These are phyloP conservation scores for Boletus rubropictus DNA, from an alignment of 768 basidiomycete species.

Conservation along the genomic window DNA sequence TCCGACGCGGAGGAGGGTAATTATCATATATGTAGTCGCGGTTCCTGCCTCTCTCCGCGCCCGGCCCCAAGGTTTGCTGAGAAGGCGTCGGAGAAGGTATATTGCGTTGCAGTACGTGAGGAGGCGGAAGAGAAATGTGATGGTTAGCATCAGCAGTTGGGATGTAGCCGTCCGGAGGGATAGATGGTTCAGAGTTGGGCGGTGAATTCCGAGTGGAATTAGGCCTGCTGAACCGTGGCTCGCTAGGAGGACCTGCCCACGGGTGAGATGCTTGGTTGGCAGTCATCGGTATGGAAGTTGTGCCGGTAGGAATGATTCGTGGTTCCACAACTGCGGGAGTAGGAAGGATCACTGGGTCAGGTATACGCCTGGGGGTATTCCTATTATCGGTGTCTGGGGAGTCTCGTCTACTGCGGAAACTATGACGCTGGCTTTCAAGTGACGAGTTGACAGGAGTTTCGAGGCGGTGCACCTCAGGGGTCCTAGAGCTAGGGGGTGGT, in stretches of 20 bases:
- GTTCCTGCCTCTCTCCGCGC: slow-evolving; percentile 17
- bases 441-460: slow-evolving; percentile 16
- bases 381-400: slow-evolving; percentile 12
- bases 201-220: slow-evolving; percentile 20
- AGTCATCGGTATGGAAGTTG: slow-evolving; percentile 6
- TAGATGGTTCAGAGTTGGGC: slow-evolving; percentile 16
- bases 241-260: slow-evolving; percentile 15
- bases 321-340: slow-evolving; percentile 8
- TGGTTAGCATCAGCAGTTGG: slow-evolving; percentile 37
- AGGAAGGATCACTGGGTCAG: slow-evolving; percentile 10
- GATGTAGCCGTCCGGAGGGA: slow-evolving; percentile 48
- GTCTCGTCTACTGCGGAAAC: slow-evolving; percentile 19
- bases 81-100: slow-evolving; percentile 28
- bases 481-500: slow-evolving; percentile 10
- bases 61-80: slow-evolving; percentile 16
- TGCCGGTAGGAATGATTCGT: slow-evolving; percentile 8
- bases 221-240: slow-evolving; percentile 12
- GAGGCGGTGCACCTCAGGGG: slow-evolving; percentile 26
- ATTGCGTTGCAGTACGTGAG: slow-evolving; percentile 39
- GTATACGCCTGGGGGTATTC: slow-evolving; percentile 10
- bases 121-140: slow-evolving; percentile 44
- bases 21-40: slow-evolving; percentile 25
- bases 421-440: slow-evolving; percentile 12
- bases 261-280: slow-evolving; percentile 15
- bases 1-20: slow-evolving; percentile 17